These are phyloP conservation scores for Metarhizium guizhouense DNA, from an alignment of 2,329 filamentous ascomycete species.

Conservation along the genomic window DNA sequence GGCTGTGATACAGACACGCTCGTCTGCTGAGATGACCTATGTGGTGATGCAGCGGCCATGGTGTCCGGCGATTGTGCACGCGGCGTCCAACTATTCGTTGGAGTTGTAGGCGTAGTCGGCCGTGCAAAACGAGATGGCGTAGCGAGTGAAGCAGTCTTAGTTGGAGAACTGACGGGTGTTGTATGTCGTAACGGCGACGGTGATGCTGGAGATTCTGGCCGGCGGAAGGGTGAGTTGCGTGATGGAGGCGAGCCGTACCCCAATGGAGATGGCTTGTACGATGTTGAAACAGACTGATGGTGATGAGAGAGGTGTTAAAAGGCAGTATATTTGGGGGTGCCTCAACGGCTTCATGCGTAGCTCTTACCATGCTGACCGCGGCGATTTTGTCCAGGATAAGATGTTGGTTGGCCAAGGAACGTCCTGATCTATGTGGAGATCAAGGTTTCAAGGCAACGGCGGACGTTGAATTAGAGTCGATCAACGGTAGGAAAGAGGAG, in stretches of 20 bases:
- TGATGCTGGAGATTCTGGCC: conserved; percentile 54
- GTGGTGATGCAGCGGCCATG: conserved; percentile 31
- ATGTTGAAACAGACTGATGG: conserved; percentile 40
- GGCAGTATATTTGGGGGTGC: conserved; percentile 12
- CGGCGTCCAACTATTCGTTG: conserved; percentile 29
- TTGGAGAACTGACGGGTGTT: conserved; percentile 55
- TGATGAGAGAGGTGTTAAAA: conserved; percentile 17
- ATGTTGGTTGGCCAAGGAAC: conserved; percentile 14
- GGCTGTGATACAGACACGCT: conserved; percentile 24
- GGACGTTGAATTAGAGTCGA: background rate
- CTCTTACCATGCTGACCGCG: conserved; percentile 21
- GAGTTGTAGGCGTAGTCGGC: conserved; percentile 30
- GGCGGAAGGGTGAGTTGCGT: conserved; percentile 56
- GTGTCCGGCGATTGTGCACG: conserved; percentile 19
- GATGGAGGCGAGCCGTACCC: conserved; percentile 56
- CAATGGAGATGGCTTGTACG: conserved; percentile 63
- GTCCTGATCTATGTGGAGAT: conserved; percentile 1
- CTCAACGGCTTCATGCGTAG: conserved; percentile 7
- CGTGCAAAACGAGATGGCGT: conserved; percentile 26
- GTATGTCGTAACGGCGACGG: conserved; percentile 56
- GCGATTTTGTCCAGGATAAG: background rate
- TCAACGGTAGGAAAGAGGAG: background rate
- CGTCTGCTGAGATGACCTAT: conserved; percentile 19
- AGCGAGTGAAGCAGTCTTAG: conserved; percentile 27
- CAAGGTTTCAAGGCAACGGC: background rate